A percentile compares a stretch with the other conserved stretches of the same genome.
These are phyloP conservation scores for Geotrichum aggregatum DNA, from an alignment of 1,139 yeast genomes.

Conservation along the genomic window DNA sequence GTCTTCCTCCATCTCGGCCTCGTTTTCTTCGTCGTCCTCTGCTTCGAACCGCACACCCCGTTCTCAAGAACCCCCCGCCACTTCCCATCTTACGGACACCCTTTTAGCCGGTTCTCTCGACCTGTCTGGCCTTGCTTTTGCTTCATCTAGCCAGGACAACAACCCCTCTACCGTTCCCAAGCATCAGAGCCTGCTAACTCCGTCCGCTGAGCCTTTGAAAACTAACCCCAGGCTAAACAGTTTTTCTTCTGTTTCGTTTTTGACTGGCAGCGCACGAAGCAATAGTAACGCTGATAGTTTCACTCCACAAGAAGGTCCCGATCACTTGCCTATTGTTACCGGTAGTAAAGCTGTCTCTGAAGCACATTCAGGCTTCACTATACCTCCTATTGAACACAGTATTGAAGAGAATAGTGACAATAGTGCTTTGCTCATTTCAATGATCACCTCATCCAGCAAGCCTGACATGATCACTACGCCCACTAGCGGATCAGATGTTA, in stretches of 20 bases:
- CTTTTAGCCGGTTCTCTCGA: not conserved
- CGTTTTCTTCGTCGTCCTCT: not conserved
- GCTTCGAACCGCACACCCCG: no score
- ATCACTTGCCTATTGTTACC: not conserved
- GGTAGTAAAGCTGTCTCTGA: not conserved
- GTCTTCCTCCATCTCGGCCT: not conserved
- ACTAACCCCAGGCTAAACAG: not conserved
- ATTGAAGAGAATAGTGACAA: no score
- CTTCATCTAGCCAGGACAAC: slow-evolving; percentile 3
- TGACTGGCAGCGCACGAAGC: slow-evolving; percentile 4
- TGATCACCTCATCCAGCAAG: not conserved
- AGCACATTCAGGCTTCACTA: not conserved
- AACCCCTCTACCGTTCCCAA: slow-evolving; percentile 2
- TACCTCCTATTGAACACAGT: not conserved
- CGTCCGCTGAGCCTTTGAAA: no score
- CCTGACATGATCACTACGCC: slow-evolving; percentile 5
- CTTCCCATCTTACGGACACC: not conserved
- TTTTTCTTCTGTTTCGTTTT: no score
- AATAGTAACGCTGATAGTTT: not conserved
- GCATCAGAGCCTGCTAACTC: no score
- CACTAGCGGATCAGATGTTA: not conserved
- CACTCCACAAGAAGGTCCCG: not conserved
- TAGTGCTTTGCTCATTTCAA: no score
- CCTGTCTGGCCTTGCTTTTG: slow-evolving; percentile 15
- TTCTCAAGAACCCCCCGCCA: not conserved